Evolutionary conservation across 352 stramenopile species (phyloP), one percentile per base, ranked within the genome.

Genomic region (Globisporangium spinosum): DNA sequence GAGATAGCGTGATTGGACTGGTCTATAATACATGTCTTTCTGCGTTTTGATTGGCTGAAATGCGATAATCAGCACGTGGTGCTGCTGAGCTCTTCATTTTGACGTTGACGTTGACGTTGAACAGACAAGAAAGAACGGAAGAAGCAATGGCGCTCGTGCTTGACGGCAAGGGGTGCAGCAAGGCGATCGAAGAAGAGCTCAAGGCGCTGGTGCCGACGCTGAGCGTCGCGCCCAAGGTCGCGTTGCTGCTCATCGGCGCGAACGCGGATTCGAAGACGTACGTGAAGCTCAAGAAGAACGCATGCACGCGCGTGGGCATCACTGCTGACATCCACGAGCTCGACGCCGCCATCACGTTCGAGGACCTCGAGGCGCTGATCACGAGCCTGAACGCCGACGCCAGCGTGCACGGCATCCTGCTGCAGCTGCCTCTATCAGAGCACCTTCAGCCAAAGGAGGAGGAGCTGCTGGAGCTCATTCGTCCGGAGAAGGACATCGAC

Each of bases 281-380:
- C 71, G 95, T 99, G 34, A 86, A 95, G 15, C 97, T 97, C 54
- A 99, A 99, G 78, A 98, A 99, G 77, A 99, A 98, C 73, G 97
- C 97, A 17, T 99, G 94, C 76, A 90, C 76, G 23, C 94, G 98
- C 66, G 87, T 97, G 25, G 97, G 97, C 49, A 97, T 99, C 75
- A 67, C 68, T 0, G 89, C 89, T 12, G 90, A 98, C 68, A 80
- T 95, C 55, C 68, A 89, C 51, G 81, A 91, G 65, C 53, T 94
- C 51, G 49, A 79, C 40, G 78, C 75, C 53, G 79, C 74, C 56
- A 63, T 77, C 56, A 62, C 77, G 38, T 76, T 77, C 60, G 77
- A 82, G 34, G 74, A 86, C 40, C 75, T 96, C n/a, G 32, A 77
- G 6, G 66, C 75, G 43, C 80, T 90, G 49, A 89, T 99, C 67